Evolutionary conservation across 2,329 filamentous ascomycete species (phyloP).

Genomic region (Fusarium nygamai): DNA sequence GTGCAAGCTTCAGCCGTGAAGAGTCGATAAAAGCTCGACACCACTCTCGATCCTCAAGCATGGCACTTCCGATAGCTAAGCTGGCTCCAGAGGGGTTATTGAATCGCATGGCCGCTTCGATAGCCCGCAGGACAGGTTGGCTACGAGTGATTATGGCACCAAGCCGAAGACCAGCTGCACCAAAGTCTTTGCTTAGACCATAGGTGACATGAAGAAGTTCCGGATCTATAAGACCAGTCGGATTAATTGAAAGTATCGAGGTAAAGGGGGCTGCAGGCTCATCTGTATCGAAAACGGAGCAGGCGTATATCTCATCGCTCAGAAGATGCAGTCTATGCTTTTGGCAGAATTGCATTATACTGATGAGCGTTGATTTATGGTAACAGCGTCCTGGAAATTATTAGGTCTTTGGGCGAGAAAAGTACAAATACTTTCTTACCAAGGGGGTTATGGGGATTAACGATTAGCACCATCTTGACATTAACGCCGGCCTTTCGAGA

Average conservation of each 20-base stretch:
- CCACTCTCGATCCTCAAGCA: conserved; percentile 59
- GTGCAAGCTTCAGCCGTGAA: conserved; percentile 52
- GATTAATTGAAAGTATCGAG: conserved; percentile 59
- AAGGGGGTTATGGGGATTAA: conserved; percentile 64
- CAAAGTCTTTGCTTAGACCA: conserved; percentile 61
- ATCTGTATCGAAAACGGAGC: conserved; percentile 57
- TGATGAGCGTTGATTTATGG: conserved; percentile 52
- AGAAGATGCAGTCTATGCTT: conserved; percentile 62
- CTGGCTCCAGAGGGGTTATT: conserved; percentile 58
- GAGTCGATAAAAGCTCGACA: conserved; percentile 54
- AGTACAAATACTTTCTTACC: conserved; percentile 44
- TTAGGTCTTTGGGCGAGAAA: not conserved
- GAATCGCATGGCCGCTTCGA: conserved; percentile 56
- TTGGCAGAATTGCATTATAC: conserved; percentile 60
- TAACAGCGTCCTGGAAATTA: conserved; percentile 53
- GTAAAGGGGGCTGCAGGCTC: conserved; percentile 53
- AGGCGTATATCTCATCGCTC: conserved; percentile 68
- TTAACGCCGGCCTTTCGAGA: conserved; percentile 49
- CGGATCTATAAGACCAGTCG: conserved; percentile 55
- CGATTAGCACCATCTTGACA: conserved; percentile 60
- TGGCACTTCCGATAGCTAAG: conserved; percentile 53
- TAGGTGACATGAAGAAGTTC: conserved; percentile 61
- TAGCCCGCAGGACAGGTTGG: conserved; percentile 44
- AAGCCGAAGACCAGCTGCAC: conserved; percentile 61
- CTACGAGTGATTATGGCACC: conserved; percentile 58